A percentile compares a stretch with the other conserved stretches of the same genome.
Conservation (phyloP, 2,329 filamentous ascomycete species). For the Colletotrichum cuscutae region DNA sequence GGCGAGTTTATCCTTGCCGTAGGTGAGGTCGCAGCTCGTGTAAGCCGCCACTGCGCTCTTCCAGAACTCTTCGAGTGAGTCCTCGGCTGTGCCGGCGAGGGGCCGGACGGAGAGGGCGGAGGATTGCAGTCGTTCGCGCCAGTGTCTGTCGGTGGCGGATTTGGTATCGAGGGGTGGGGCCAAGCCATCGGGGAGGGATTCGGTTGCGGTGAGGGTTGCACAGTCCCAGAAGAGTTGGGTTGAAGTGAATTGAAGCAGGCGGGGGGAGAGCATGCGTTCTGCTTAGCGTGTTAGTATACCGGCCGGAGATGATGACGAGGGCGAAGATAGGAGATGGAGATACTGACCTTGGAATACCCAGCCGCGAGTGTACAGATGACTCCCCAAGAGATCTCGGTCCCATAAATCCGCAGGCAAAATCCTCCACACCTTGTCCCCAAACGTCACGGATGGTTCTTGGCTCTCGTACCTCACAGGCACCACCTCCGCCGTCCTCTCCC, state of each 20-base stretch:
- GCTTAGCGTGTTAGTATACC: fast-evolving
- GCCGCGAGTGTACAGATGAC: constrained; percentile 17
- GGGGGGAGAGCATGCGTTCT: constrained; percentile 37
- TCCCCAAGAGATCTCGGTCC: constrained; percentile 2
- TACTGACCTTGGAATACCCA: constrained; percentile 27
- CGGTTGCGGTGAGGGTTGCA: constrained; percentile 36
- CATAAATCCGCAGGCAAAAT: constrained; percentile 9
- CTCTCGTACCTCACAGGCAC: not conserved
- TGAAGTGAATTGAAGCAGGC: constrained; percentile 37
- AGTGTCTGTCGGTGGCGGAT: not conserved
- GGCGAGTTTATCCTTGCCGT: constrained; percentile 25
- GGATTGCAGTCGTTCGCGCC: constrained; percentile 13
- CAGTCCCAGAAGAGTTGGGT: constrained; percentile 41
- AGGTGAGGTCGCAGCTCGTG: constrained; percentile 35
- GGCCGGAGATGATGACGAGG: too few species aligned
- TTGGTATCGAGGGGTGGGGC: constrained; percentile 17
- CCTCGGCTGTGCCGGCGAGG: not conserved
- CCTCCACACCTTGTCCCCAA: not conserved
- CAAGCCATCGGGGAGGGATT: constrained; percentile 35
- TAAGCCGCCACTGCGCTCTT: constrained; percentile 34
- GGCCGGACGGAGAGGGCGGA: not conserved
- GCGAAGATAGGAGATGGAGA: not conserved
- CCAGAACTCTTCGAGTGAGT: constrained; percentile 36
- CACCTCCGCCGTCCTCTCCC: not conserved
- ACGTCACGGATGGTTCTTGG: not conserved